phyloP scores from a whole-genome alignment of 768 basidiomycete genomes.

The Fistulinella prunicolor region DNA sequence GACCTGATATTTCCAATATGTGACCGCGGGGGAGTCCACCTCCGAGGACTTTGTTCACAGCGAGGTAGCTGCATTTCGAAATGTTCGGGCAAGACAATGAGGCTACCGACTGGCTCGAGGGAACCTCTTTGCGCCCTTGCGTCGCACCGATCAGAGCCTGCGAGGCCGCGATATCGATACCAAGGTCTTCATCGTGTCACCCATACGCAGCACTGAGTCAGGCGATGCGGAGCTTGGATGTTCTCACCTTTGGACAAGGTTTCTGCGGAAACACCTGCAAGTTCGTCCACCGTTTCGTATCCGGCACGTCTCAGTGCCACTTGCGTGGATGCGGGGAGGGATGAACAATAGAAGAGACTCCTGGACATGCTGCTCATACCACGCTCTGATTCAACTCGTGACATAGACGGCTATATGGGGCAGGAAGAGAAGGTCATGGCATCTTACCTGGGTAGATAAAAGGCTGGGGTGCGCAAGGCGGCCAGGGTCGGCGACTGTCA shows the following conservation, averaged over 20 bases:
- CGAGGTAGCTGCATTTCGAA: conserved; percentile 34
- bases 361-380: conserved; percentile 31
- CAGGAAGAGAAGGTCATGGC: not conserved
- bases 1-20: conserved; percentile 72
- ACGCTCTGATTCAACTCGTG: not conserved
- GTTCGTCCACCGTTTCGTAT: conserved; percentile 56
- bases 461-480: conserved; percentile 1
- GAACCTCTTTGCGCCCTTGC: conserved; percentile 30
- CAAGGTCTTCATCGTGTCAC: conserved; percentile 42
- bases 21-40: conserved; percentile 62
- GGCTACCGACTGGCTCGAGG: conserved; percentile 59
- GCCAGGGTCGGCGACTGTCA: not conserved
- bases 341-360: conserved; percentile 44
- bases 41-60: conserved; percentile 56
- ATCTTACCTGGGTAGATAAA: conserved; percentile 6
- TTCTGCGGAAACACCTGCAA: conserved; percentile 43
- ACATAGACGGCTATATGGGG: conserved; percentile 1
- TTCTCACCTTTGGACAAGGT: conserved; percentile 49
- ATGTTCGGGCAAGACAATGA: conserved; percentile 28
- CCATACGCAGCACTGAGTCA: not conserved
- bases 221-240: not conserved
- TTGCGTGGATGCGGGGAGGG: conserved; percentile 44
- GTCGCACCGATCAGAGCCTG: conserved; percentile 45
- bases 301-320: conserved; percentile 49
- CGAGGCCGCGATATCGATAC: conserved; percentile 43